These are phyloP conservation scores for Rubus parviflorus DNA, from an alignment of 306 rosid genomes.

Conservation along the genomic window DNA sequence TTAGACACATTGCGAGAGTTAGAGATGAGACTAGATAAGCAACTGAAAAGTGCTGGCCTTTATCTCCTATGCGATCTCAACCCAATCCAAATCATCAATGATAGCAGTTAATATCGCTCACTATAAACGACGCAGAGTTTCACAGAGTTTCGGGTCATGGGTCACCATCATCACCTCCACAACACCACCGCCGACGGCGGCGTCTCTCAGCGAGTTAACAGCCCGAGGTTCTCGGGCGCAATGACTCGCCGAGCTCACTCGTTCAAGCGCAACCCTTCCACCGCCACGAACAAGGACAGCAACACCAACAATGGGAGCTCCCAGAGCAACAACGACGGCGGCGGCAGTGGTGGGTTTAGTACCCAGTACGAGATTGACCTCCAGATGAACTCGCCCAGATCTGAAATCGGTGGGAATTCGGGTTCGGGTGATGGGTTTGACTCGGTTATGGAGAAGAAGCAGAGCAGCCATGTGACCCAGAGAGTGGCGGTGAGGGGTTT, in stretches of 20 bases:
- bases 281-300: constrained; percentile 6
- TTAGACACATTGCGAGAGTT: no score
- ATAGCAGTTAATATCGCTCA: neutral
- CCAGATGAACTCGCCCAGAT: constrained; percentile 66
- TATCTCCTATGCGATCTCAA: constrained; percentile 27
- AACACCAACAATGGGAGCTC: neutral
- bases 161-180: constrained; percentile 58
- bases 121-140: neutral
- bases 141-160: constrained; percentile 34
- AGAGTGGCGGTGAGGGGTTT: constrained; percentile 45
- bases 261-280: constrained; percentile 64
- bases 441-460: constrained; percentile 49
- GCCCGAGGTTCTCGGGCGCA: constrained; percentile 90
- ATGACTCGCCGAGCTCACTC: constrained; percentile 97
- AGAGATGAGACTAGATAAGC: no score
- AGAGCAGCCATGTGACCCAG: constrained; percentile 51
- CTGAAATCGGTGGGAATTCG: constrained; percentile 44
- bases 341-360: constrained; percentile 25
- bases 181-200: constrained; percentile 72
- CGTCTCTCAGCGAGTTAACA: constrained; percentile 81
- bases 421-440: constrained; percentile 49
- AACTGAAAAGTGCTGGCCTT: neutral
- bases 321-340: constrained; percentile 13
- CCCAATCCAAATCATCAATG: constrained; percentile 30
- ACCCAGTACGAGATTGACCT: constrained; percentile 70